Evolutionary conservation across 768 basidiomycete genomes (phyloP).

Genomic region (Kwoniella pini): DNA sequence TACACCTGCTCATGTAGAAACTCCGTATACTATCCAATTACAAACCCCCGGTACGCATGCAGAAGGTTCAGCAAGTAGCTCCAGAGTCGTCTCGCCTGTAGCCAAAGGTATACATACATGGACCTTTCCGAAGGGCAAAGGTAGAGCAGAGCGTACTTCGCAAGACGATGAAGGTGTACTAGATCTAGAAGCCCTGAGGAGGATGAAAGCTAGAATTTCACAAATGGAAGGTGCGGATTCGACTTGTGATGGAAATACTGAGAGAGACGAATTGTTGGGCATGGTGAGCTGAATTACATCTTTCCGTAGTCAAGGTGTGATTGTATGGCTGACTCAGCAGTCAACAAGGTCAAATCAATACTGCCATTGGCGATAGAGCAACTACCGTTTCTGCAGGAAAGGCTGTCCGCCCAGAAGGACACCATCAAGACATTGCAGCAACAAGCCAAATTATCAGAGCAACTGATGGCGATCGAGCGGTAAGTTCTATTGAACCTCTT

Average conservation of each 20-base stretch:
- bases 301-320: no score
- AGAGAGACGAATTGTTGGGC: conserved; percentile 1
- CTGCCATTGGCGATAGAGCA: conserved; percentile 26
- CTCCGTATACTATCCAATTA: conserved; percentile 15
- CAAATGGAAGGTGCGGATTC: conserved; percentile 4
- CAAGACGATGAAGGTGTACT: neutral
- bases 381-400: conserved; percentile 39
- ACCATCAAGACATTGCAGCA: conserved; percentile 46
- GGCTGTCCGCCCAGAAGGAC: conserved; percentile 37
- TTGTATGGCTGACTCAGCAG: neutral
- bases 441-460: conserved; percentile 30
- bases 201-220: conserved; percentile 15
- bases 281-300: neutral
- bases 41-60: conserved; percentile 17
- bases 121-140: neutral
- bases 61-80: conserved; percentile 6
- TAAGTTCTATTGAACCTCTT: conserved; percentile 21
- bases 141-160: neutral
- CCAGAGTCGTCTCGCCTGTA: neutral
- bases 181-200: conserved; percentile 18
- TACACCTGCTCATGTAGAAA: conserved; percentile 12
- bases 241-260: conserved; percentile 1
- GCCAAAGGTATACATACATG: neutral
- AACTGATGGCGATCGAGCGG: conserved; percentile 36
- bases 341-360: conserved; percentile 28